A percentile compares a stretch with the other conserved stretches of the same genome.
Conservation (phyloP, 2,329 filamentous ascomycete genomes). For the Xylariaceae sp. region DNA sequence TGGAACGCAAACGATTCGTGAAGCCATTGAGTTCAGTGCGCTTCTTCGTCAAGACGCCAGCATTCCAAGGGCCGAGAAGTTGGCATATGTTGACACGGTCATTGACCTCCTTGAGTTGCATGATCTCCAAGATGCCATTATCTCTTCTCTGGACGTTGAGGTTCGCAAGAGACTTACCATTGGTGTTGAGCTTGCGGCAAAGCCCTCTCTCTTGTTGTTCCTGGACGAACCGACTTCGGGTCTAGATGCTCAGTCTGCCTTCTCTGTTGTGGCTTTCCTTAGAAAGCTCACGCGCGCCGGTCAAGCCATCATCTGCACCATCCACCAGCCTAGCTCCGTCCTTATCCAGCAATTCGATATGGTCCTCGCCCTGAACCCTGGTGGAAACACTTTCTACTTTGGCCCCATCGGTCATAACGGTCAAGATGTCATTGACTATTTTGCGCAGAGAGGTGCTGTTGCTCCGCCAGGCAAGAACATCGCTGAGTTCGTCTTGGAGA, state of each 20-base stretch:
- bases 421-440: conserved; percentile 60
- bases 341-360: conserved; percentile 70
- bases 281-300: conserved; percentile 62
- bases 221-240: conserved; percentile 68
- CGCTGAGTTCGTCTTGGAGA: conserved; percentile 47
- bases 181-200: conserved; percentile 66
- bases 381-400: conserved; percentile 69
- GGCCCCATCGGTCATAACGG: conserved; percentile 66
- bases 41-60: conserved; percentile 74
- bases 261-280: conserved; percentile 62
- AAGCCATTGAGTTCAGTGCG: conserved; percentile 77
- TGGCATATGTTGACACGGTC: conserved; percentile 86
- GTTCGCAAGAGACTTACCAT: conserved; percentile 69
- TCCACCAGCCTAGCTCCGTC: conserved; percentile 65
- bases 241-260: conserved; percentile 64
- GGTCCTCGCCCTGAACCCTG: conserved; percentile 63
- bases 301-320: conserved; percentile 68
- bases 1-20: conserved; percentile 70
- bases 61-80: conserved; percentile 68
- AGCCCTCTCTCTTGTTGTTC: conserved; percentile 63
- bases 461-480: conserved; percentile 54
- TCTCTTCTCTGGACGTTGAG: conserved; percentile 60
- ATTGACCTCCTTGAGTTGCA: conserved; percentile 77
- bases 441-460: conserved; percentile 57
- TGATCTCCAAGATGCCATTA: conserved; percentile 62